These are phyloP conservation scores for Fennellomyces sp. DNA, from an alignment of 371 early-diverging fungal genomes.

Conservation along the genomic window DNA sequence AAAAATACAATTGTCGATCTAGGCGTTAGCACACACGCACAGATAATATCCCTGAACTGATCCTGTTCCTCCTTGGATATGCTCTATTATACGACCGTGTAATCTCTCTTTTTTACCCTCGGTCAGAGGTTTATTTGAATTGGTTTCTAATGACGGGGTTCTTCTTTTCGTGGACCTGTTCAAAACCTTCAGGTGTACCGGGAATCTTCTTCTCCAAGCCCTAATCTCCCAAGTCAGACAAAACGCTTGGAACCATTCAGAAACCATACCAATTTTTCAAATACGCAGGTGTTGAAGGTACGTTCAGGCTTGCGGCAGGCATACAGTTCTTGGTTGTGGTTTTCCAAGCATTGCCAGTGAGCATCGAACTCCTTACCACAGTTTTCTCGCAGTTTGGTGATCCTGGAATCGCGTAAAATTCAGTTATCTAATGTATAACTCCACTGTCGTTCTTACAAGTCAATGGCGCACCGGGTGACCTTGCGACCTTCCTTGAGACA, in stretches of 20 bases:
- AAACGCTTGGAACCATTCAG: neutral
- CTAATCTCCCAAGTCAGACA: conserved; percentile 29
- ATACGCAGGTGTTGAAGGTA: conserved; percentile 88
- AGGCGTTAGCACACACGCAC: no score
- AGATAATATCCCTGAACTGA: neutral
- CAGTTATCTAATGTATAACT: neutral
- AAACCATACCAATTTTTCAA: conserved; percentile 77
- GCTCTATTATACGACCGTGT: conserved; percentile 10
- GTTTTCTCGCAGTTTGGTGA: conserved; percentile 86
- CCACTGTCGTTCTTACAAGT: conserved; percentile 64
- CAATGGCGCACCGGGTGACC: conserved; percentile 94
- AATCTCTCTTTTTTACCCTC: neutral
- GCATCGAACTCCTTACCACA: conserved; percentile 87
- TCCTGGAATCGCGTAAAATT: conserved; percentile 44
- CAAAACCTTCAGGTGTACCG: conserved; percentile 69
- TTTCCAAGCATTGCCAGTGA: conserved; percentile 94
- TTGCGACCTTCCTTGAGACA: conserved; percentile 94
- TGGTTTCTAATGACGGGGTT: conserved; percentile 66
- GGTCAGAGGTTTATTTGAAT: conserved; percentile 34
- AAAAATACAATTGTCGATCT: no score
- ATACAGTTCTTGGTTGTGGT: conserved; percentile 85
- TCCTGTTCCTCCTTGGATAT: neutral
- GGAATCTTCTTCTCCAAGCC: conserved; percentile 82
- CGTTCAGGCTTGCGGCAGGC: conserved; percentile 84
- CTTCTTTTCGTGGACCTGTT: conserved; percentile 74